Evolutionary conservation across 257 asterid genomes (phyloP).

Genomic region (Solanum medicagineum): DNA sequence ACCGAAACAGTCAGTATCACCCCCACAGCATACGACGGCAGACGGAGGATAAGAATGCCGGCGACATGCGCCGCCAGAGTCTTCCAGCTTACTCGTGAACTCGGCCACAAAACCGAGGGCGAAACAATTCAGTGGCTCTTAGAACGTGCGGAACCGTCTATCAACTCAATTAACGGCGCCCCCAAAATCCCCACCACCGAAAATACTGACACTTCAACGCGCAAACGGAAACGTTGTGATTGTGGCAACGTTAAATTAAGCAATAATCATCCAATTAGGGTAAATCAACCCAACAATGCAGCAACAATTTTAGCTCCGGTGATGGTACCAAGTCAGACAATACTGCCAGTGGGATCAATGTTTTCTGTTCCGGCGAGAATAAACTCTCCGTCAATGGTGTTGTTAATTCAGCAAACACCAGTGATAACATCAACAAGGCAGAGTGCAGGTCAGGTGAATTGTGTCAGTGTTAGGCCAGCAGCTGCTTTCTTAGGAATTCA

Average conservation of each 20-base stretch:
- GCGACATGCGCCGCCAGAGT: slow-evolving; percentile 75
- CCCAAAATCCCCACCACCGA: slow-evolving; percentile 38
- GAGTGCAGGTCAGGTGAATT: neutral
- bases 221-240: slow-evolving; percentile 23
- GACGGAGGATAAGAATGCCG: slow-evolving; percentile 72
- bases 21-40: slow-evolving; percentile 47
- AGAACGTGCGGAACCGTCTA: slow-evolving; percentile 58
- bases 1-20: neutral
- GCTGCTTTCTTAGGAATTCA: neutral
- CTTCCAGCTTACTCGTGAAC: slow-evolving; percentile 65
- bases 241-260: neutral
- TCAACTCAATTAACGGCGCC: slow-evolving; percentile 55
- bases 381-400: neutral
- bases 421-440: neutral
- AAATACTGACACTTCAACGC: neutral
- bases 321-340: slow-evolving; percentile 27
- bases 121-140: slow-evolving; percentile 72
- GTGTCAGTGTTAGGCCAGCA: neutral
- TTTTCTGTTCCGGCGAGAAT: slow-evolving; percentile 30
- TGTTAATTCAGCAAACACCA: neutral
- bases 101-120: slow-evolving; percentile 75
- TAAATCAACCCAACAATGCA: neutral
- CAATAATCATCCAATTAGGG: neutral
- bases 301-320: slow-evolving; percentile 35
- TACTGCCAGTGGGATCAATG: slow-evolving; percentile 14